A percentile compares a stretch with the other conserved stretches of the same genome.
Conservation (phyloP, 495 filamentous ascomycete species). For the Pseudoneurospora amorphoporcata region DNA sequence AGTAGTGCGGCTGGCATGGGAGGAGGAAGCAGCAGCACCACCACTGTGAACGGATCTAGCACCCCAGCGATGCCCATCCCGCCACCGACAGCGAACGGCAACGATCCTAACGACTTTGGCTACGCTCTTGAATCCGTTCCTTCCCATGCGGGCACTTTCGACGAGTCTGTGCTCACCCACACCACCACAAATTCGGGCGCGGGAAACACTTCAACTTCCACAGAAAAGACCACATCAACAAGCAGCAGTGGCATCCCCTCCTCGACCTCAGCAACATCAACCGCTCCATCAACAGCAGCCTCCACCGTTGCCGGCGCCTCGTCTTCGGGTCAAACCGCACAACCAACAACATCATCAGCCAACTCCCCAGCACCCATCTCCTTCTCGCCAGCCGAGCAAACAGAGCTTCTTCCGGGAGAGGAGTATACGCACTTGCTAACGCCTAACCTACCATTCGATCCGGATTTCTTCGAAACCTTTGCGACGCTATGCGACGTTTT, state of each 20-base stretch:
- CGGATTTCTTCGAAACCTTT: slow-evolving; percentile 95
- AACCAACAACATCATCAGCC: not conserved
- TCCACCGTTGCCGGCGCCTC: not conserved
- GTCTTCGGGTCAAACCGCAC: not conserved
- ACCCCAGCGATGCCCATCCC: not conserved
- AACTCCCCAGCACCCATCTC: slow-evolving; percentile 28
- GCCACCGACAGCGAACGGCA: not conserved
- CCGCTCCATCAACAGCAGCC: slow-evolving; percentile 21
- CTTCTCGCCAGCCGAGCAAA: slow-evolving; percentile 34
- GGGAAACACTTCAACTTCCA: not conserved
- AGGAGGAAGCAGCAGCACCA: not conserved
- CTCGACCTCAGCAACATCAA: slow-evolving; percentile 16
- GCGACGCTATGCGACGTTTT: slow-evolving; percentile 94
- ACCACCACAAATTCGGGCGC: not conserved
- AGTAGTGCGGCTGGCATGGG: slow-evolving; percentile 48
- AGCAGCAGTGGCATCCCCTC: slow-evolving; percentile 2
- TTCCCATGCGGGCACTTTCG: not conserved
- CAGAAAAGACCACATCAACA: not conserved
- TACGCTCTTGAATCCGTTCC: slow-evolving; percentile 13
- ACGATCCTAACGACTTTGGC: not conserved
- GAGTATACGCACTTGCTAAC: slow-evolving; percentile 83
- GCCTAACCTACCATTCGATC: slow-evolving; percentile 89
- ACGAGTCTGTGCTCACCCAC: not conserved
- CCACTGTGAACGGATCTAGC: not conserved
- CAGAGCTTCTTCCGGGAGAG: slow-evolving; percentile 53